Evolutionary conservation across 306 rosid species (phyloP).

Genomic region (Astragalus membranaceus): DNA sequence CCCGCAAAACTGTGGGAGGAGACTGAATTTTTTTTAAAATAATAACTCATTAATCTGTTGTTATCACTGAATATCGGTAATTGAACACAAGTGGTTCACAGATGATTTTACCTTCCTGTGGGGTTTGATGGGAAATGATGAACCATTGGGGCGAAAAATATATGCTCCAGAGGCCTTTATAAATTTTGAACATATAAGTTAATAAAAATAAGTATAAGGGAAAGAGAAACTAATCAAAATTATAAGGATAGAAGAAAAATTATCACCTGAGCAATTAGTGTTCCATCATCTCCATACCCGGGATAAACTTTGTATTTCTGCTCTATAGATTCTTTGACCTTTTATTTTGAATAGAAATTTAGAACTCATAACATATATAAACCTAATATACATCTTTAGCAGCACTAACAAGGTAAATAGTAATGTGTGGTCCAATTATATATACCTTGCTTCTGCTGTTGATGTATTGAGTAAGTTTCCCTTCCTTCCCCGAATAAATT

Average conservation of each 20-base stretch:
- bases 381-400: neutral
- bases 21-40: constrained; percentile 16
- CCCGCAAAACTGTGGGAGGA: constrained; percentile 35
- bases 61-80: neutral
- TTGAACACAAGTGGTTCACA: neutral
- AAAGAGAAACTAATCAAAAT: neutral
- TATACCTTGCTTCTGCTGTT: constrained; percentile 54
- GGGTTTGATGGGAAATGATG: constrained; percentile 29
- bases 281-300: constrained; percentile 32
- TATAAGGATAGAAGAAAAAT: neutral
- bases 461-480: constrained; percentile 49
- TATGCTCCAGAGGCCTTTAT: constrained; percentile 54
- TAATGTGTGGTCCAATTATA: constrained; percentile 1
- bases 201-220: neutral
- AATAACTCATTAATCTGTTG: constrained; percentile 10
- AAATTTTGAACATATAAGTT: constrained; percentile 11
- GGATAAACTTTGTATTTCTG: constrained; percentile 35
- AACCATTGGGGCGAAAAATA: constrained; percentile 45
- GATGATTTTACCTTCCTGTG: constrained; percentile 24
- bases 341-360: constrained; percentile 20
- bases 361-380: constrained; percentile 5
- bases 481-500: constrained; percentile 46
- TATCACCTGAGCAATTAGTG: constrained; percentile 34
- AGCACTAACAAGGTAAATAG: constrained; percentile 1
- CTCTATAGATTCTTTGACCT: constrained; percentile 42